phyloP scores from a whole-genome alignment of 1,139 yeast species.

The Wickerhamomyces sp. region DNA sequence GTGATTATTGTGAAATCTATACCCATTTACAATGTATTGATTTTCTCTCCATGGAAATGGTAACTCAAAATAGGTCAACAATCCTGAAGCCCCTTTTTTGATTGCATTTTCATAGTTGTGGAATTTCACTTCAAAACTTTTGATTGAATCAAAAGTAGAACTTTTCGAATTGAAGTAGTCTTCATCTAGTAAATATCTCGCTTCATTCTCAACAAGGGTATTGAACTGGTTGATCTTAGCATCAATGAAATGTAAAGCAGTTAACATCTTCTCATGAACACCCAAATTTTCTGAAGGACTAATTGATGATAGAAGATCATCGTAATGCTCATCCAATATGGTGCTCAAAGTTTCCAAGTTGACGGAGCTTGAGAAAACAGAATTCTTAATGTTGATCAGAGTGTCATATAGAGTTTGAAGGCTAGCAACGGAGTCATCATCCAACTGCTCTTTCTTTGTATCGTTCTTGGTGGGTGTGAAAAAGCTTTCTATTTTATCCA shows the following conservation, averaged over 20 bases:
- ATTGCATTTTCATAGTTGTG: slow-evolving; percentile 61
- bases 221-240: slow-evolving; percentile 51
- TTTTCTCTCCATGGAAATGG: slow-evolving; percentile 95
- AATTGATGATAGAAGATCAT: slow-evolving; percentile 34
- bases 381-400: slow-evolving; percentile 21
- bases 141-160: slow-evolving; percentile 24
- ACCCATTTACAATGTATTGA: slow-evolving; percentile 77
- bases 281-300: slow-evolving; percentile 18
- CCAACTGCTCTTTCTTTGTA: slow-evolving; percentile 12
- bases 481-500: slow-evolving; percentile 48
- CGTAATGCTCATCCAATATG: slow-evolving; percentile 53
- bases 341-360: slow-evolving; percentile 45
- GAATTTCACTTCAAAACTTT: slow-evolving; percentile 34
- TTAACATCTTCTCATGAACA: slow-evolving; percentile 39
- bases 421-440: slow-evolving; percentile 18
- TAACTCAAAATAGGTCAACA: slow-evolving; percentile 77
- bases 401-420: slow-evolving; percentile 27
- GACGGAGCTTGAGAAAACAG: slow-evolving; percentile 17
- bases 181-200: slow-evolving; percentile 13
- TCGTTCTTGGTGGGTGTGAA: slow-evolving; percentile 31
- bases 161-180: slow-evolving; percentile 1
- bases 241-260: slow-evolving; percentile 52
- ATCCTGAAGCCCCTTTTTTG: slow-evolving; percentile 47
- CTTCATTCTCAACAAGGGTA: slow-evolving; percentile 33
- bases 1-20: slow-evolving; percentile 73